Percentiles rank a stretch among this genome's conserved stretches.
phyloP scores from a whole-genome alignment of 495 filamentous ascomycete species.

The Neurospora sp. region DNA sequence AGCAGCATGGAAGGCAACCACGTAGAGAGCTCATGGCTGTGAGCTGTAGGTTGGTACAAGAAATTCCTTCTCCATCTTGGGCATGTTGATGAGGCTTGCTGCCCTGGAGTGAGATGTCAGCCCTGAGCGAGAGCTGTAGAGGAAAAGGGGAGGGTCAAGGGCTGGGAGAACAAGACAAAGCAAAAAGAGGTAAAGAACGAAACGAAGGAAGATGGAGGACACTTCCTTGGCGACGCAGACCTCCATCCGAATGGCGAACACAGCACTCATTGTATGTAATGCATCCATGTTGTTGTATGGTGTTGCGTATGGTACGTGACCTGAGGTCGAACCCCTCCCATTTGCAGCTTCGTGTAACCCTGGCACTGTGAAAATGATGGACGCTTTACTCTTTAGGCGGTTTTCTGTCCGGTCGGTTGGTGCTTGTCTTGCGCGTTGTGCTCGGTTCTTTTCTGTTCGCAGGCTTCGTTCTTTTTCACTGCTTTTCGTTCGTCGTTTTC shows the following conservation, averaged over 20 bases:
- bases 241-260: neutral
- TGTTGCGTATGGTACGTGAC: too few species aligned
- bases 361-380: neutral
- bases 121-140: neutral
- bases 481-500: too few species aligned
- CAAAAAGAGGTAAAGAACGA: neutral
- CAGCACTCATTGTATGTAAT: neutral
- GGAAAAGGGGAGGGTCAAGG: neutral
- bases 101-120: neutral
- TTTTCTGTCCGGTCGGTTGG: neutral
- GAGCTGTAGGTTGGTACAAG: neutral
- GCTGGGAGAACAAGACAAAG: neutral
- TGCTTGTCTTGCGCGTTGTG: neutral
- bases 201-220: neutral
- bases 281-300: neutral
- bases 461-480: too few species aligned
- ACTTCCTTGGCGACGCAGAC: neutral
- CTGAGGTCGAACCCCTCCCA: too few species aligned
- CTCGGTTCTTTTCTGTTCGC: too few species aligned
- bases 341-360: too few species aligned
- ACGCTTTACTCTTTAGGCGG: neutral
- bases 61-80: neutral
- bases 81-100: neutral
- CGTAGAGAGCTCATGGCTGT: neutral
- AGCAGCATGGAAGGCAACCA: too few species aligned